Conservation (phyloP, 345 rosid species). For the Zanthoxylum bungeanum region DNA sequence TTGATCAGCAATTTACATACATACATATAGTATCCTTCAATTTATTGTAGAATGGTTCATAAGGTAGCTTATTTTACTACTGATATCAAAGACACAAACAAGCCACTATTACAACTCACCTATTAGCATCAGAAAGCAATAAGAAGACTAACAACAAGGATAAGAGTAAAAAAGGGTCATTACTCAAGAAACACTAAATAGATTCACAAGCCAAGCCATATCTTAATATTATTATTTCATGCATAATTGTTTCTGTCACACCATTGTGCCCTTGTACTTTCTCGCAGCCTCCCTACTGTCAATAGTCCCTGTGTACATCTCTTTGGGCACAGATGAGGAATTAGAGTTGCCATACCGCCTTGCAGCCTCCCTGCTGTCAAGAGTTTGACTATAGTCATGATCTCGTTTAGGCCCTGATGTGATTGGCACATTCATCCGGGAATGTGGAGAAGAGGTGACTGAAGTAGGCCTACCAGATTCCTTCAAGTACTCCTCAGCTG, state of each 20-base stretch:
- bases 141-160: neutral
- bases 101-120: neutral
- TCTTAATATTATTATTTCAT: neutral
- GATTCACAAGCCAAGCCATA: neutral
- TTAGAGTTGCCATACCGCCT: constrained; percentile 26
- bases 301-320: constrained; percentile 11
- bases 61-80: constrained; percentile 15
- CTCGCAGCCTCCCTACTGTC: constrained; percentile 37
- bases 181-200: neutral
- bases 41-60: neutral
- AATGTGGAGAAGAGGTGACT: constrained; percentile 5
- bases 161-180: neutral
- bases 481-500: constrained; percentile 20
- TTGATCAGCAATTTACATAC: too few species aligned
- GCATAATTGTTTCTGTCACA: constrained; percentile 15
- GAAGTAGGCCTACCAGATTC: constrained; percentile 22
- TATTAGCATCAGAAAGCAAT: neutral
- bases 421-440: constrained; percentile 8
- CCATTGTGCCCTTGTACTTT: constrained; percentile 25
- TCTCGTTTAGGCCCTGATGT: constrained; percentile 8
- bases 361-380: constrained; percentile 28
- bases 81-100: constrained; percentile 4
- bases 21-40: too few species aligned
- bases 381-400: neutral
- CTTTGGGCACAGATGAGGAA: neutral